phyloP scores from a whole-genome alignment of 441 rosid genomes.

The Mallotus japonicus region DNA sequence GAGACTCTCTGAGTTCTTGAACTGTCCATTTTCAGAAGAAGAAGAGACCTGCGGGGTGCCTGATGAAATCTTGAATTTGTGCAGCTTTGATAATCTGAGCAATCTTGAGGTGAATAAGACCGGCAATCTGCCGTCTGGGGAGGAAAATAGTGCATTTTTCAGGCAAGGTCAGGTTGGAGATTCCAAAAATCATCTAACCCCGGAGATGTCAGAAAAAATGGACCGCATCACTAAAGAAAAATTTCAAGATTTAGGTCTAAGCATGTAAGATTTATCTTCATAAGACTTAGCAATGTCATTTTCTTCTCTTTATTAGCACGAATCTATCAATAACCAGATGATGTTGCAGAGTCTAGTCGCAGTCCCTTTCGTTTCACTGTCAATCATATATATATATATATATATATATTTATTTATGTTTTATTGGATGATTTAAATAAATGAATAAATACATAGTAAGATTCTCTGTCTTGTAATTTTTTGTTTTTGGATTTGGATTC shows the following conservation, averaged over 20 bases:
- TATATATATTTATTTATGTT: no score
- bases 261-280: background rate
- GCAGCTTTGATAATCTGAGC: constrained; percentile 51
- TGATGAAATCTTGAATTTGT: constrained; percentile 43
- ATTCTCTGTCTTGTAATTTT: background rate
- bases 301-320: no score
- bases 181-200: constrained; percentile 40
- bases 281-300: no score
- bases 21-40: constrained; percentile 37
- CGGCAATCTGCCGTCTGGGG: constrained; percentile 35
- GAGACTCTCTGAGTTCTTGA: constrained; percentile 45
- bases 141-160: constrained; percentile 36
- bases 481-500: no score
- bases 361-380: background rate
- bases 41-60: constrained; percentile 35
- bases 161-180: constrained; percentile 60
- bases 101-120: constrained; percentile 48
- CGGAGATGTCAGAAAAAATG: constrained; percentile 40
- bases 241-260: constrained; percentile 34
- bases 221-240: constrained; percentile 39
- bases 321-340: no score
- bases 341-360: background rate
- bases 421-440: background rate
- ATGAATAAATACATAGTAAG: background rate
- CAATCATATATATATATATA: no score